phyloP scores from a whole-genome alignment of 768 basidiomycete species.

The Leccinum barrowsii region DNA sequence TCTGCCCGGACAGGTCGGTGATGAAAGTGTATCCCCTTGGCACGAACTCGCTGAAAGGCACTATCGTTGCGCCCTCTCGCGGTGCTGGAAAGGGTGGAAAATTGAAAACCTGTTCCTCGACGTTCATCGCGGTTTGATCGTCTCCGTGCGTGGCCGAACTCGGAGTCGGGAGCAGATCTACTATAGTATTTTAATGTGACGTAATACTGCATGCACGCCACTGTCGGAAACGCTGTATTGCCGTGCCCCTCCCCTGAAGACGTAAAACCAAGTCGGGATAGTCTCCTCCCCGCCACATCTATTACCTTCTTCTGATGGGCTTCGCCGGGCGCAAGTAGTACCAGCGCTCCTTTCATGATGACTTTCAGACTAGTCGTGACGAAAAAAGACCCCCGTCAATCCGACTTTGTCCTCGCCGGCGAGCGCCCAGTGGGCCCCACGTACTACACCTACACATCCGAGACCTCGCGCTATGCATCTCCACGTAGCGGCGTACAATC shows the following conservation, averaged over 20 bases:
- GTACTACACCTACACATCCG: slow-evolving; percentile 18
- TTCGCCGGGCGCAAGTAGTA: background rate
- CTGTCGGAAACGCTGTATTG: background rate
- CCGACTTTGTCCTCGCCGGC: slow-evolving; percentile 19
- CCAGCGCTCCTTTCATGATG: slow-evolving; percentile 11
- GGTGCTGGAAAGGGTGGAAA: slow-evolving; percentile 50
- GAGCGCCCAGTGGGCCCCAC: background rate
- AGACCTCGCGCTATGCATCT: background rate
- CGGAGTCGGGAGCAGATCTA: no score
- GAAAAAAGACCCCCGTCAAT: slow-evolving; percentile 23
- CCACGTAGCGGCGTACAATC: slow-evolving; percentile 13
- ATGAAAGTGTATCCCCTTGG: slow-evolving; percentile 22
- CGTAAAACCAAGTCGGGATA: background rate
- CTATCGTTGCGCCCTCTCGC: slow-evolving; percentile 39
- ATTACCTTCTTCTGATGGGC: background rate
- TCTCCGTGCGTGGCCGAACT: background rate
- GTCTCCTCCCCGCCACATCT: background rate
- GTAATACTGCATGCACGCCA: background rate
- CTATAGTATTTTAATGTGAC: background rate
- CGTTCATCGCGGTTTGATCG: background rate
- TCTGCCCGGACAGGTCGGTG: slow-evolving; percentile 5
- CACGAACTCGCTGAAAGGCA: slow-evolving; percentile 41
- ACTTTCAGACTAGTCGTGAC: slow-evolving; percentile 20
- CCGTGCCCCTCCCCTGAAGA: background rate
- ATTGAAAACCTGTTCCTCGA: background rate